phyloP scores from a whole-genome alignment of 2,329 filamentous ascomycete species.

The Fusarium guadeloupense region DNA sequence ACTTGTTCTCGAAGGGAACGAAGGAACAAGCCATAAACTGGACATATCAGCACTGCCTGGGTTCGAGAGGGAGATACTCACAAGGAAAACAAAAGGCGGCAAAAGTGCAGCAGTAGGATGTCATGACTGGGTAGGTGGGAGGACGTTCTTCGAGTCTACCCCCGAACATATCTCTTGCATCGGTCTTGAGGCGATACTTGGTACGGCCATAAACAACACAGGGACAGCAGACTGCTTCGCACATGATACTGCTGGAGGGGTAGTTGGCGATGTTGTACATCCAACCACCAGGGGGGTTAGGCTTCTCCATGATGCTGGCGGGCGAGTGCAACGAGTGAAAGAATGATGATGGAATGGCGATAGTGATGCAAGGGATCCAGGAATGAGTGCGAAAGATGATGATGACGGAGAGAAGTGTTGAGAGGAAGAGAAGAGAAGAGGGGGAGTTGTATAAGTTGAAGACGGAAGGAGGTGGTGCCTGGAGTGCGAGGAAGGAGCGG shows the following conservation, averaged over 20 bases:
- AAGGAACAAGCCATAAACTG: conserved; percentile 47
- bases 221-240: conserved; percentile 5
- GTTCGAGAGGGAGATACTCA: conserved; percentile 16
- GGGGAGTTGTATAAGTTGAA: background rate
- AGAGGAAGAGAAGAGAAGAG: background rate
- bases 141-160: too few species aligned
- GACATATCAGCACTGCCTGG: background rate
- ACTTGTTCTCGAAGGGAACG: conserved; percentile 44
- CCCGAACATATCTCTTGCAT: too few species aligned
- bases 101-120: conserved; percentile 1
- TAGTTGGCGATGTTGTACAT: background rate
- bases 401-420: background rate
- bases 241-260: background rate
- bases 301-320: background rate
- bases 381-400: background rate
- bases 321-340: background rate
- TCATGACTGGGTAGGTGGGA: background rate
- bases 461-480: background rate
- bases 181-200: too few species aligned
- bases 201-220: conserved; percentile 15
- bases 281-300: background rate
- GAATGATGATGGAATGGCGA: conserved; percentile 4
- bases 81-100: conserved; percentile 42
- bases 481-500: background rate
- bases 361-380: background rate